Percentiles rank a stretch among this genome's conserved stretches.
phyloP scores from a whole-genome alignment of 2,329 filamentous ascomycete genomes.

The Cladophialophora psammophila region DNA sequence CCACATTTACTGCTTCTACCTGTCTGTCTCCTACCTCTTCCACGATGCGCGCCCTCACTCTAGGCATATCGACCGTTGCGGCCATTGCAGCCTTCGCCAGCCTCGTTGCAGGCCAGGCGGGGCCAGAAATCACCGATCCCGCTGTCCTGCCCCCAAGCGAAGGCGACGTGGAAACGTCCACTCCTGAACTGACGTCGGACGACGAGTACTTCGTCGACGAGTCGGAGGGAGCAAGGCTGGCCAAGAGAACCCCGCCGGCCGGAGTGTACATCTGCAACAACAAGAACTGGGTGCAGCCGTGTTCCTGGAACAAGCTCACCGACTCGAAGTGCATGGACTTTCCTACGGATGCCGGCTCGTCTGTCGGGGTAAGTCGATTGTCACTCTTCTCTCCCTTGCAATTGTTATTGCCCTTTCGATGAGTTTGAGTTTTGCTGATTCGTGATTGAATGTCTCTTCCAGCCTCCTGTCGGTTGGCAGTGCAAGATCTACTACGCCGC shows the following conservation, averaged over 20 bases:
- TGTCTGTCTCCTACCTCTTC: not conserved
- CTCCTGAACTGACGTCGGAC: constrained; percentile 9
- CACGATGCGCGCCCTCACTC: constrained; percentile 1
- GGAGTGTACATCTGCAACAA: constrained; percentile 28
- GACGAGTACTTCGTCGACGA: constrained; percentile 14
- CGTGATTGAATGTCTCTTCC: not conserved
- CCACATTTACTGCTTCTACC: not conserved
- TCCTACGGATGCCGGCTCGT: constrained; percentile 20
- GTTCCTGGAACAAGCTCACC: constrained; percentile 11
- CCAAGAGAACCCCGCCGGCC: constrained; percentile 21
- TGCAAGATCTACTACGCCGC: constrained; percentile 30
- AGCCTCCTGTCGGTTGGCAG: constrained; percentile 30
- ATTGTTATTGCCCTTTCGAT: not conserved
- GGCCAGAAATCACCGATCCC: constrained; percentile 11
- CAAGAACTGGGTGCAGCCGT: constrained; percentile 25
- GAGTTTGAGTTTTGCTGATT: not conserved
- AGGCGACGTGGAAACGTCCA: not conserved
- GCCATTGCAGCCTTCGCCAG: not conserved
- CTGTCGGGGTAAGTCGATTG: constrained; percentile 29
- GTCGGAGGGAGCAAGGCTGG: not conserved
- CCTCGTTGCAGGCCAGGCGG: not conserved
- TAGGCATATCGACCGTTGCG: not conserved
- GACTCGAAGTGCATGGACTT: constrained; percentile 23
- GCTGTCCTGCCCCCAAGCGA: not conserved
- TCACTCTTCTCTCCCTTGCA: not conserved